Conservation (phyloP, 2,329 filamentous ascomycete genomes). For the Fusarium sp. region DNA sequence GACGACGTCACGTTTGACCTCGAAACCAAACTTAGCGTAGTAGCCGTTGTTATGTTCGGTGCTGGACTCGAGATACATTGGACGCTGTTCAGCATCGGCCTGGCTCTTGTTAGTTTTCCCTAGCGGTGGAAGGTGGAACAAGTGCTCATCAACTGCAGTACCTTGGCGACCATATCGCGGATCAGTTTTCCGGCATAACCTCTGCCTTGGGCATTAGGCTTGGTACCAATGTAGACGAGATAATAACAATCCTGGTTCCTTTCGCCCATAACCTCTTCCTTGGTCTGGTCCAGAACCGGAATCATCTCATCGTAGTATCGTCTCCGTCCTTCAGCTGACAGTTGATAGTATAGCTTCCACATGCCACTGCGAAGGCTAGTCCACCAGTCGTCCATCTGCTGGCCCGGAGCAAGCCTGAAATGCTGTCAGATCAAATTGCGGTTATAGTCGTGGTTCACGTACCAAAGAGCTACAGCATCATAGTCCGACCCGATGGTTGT, state of each 20-base stretch:
- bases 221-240: conserved; percentile 84
- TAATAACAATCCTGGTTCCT: conserved; percentile 78
- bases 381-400: conserved; percentile 76
- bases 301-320: conserved; percentile 83
- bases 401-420: conserved; percentile 76
- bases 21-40: conserved; percentile 81
- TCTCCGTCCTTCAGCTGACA: conserved; percentile 74
- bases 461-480: conserved; percentile 83
- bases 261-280: conserved; percentile 72
- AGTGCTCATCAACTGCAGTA: conserved; percentile 47
- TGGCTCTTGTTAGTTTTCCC: conserved; percentile 41
- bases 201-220: conserved; percentile 73
- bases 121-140: background rate
- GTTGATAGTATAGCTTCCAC: conserved; percentile 79
- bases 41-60: conserved; percentile 73
- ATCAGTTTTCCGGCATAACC: conserved; percentile 79
- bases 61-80: conserved; percentile 83
- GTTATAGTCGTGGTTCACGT: conserved; percentile 46
- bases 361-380: conserved; percentile 78
- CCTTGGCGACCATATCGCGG: conserved; percentile 71
- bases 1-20: conserved; percentile 68
- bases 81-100: conserved; percentile 73
- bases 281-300: conserved; percentile 77
- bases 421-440: background rate
- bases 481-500: conserved; percentile 79